phyloP scores from a whole-genome alignment of 2,329 filamentous ascomycete genomes.

The Colletotrichum sp. region DNA sequence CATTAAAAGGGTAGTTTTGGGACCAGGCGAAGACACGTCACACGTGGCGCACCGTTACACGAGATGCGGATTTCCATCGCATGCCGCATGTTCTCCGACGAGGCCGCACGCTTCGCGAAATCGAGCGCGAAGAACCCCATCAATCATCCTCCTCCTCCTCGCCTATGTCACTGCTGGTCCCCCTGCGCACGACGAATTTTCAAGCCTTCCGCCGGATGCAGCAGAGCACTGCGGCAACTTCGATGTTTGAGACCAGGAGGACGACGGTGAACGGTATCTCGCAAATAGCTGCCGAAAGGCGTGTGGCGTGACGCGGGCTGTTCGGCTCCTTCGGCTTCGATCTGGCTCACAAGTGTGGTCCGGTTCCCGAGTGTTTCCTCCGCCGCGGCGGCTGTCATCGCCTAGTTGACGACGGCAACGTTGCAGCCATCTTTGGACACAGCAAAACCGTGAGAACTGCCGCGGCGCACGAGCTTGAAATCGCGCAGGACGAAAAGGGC shows the following conservation, averaged over 20 bases:
- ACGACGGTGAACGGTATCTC: background rate
- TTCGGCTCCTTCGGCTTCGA: background rate
- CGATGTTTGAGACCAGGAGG: background rate
- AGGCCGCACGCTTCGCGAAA: background rate
- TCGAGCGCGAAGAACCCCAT: background rate
- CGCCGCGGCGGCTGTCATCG: background rate
- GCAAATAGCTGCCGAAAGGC: background rate
- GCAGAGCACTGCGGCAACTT: background rate
- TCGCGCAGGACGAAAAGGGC: background rate
- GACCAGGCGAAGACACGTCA: background rate
- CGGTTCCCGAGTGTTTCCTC: background rate
- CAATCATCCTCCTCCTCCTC: background rate
- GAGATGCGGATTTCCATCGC: background rate
- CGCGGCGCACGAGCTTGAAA: background rate
- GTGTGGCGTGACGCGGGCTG: background rate
- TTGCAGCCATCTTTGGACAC: background rate
- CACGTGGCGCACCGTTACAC: background rate
- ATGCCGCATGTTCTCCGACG: background rate
- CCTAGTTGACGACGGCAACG: background rate
- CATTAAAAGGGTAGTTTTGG: background rate
- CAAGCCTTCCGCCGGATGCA: background rate
- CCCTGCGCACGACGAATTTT: background rate
- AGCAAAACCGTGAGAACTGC: background rate
- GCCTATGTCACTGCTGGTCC: background rate
- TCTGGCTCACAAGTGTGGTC: background rate